Base-by-base conservation (phyloP, 371 early-diverging fungal species). In the Rhizopus microsporus region DNA sequence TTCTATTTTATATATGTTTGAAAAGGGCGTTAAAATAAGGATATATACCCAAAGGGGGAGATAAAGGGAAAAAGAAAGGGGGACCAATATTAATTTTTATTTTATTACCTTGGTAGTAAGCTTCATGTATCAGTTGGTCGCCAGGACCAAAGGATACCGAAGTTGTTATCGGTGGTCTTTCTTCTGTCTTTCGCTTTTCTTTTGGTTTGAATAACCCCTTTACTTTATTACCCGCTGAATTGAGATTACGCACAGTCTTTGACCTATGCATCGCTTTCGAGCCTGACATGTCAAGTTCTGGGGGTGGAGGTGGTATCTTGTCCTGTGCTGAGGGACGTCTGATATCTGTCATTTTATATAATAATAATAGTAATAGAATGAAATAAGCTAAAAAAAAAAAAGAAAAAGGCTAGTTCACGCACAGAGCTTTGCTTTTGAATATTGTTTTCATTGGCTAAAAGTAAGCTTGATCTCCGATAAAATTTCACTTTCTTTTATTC, bases 241-340 rank as follows among this genome's bases (percentile, higher is more conserved):
- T 54, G 10, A 63, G 51, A 57, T 68, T 68, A 43, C 68, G 68
- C 35, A 68, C 68, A 37, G 68, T 68, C 16, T 68, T 68, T 51
- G 68, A 68, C 29, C 68, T 64, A 23, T 60, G 56, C 16, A 68
- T 50, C n/a, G 58, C 56, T 35, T 52, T 67, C 9, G 63, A 59
- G 5, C 57, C 49, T 9, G 62, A 54, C 44, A 58, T 50, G 17
- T 55, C 64, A 34, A 39, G 34, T n/a, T 42, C 43, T 46, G 46
- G 46, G 7, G 8, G 46, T 8, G 17, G 46, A 29, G 13, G 32
- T 39, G 23, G 44, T 16, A 23, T 0, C 5, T 35, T 49, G n/a
- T 54, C 57, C 45, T 66, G 66, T 12, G 16, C 15, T 30, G 61
- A 46, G 46, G 9, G 46, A 5, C 46, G 46, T 17, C 29, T 46